Evolutionary conservation across 805 yeast genomes (phyloP).

Genomic region (Scheffersomyces stipitis): DNA sequence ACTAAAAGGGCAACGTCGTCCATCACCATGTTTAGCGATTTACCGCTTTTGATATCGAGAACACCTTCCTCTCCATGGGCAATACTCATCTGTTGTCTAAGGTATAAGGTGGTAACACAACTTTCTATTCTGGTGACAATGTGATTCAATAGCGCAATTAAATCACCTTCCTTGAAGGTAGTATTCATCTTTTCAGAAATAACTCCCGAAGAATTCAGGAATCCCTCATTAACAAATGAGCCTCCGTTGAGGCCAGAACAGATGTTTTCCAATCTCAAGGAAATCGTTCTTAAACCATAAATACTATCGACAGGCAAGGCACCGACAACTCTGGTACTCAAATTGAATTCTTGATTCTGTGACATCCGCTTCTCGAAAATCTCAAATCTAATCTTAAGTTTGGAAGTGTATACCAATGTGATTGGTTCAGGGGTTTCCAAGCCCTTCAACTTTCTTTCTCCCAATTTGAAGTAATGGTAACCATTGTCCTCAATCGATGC

Average conservation of each 20-base stretch:
- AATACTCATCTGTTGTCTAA: slow-evolving; percentile 32
- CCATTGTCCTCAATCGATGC: slow-evolving; percentile 66
- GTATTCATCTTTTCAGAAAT: slow-evolving; percentile 18
- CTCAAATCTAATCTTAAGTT: slow-evolving; percentile 59
- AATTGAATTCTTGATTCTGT: slow-evolving; percentile 18
- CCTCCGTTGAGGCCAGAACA: slow-evolving; percentile 52
- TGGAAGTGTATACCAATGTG: slow-evolving; percentile 72
- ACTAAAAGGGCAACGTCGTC: slow-evolving; percentile 24
- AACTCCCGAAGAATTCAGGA: slow-evolving; percentile 25
- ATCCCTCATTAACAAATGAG: slow-evolving; percentile 22
- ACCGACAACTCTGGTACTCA: slow-evolving; percentile 35
- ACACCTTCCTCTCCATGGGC: slow-evolving; percentile 21
- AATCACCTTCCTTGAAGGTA: slow-evolving; percentile 38
- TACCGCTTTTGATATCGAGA: slow-evolving; percentile 17
- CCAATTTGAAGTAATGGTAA: slow-evolving; percentile 64
- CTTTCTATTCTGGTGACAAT: slow-evolving; percentile 69
- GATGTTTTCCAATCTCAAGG: slow-evolving; percentile 59
- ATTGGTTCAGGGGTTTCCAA: slow-evolving; percentile 89
- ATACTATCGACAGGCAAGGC: slow-evolving; percentile 45
- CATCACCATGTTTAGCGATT: slow-evolving; percentile 22
- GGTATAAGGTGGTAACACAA: slow-evolving; percentile 38
- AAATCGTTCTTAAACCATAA: slow-evolving; percentile 51
- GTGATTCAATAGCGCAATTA: slow-evolving; percentile 59
- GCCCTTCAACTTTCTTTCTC: slow-evolving; percentile 90
- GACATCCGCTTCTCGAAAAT: slow-evolving; percentile 29